A percentile compares a stretch with the other conserved stretches of the same genome.
Evolutionary conservation across 306 rosid genomes (phyloP).

Genomic region (Prunus persica): DNA sequence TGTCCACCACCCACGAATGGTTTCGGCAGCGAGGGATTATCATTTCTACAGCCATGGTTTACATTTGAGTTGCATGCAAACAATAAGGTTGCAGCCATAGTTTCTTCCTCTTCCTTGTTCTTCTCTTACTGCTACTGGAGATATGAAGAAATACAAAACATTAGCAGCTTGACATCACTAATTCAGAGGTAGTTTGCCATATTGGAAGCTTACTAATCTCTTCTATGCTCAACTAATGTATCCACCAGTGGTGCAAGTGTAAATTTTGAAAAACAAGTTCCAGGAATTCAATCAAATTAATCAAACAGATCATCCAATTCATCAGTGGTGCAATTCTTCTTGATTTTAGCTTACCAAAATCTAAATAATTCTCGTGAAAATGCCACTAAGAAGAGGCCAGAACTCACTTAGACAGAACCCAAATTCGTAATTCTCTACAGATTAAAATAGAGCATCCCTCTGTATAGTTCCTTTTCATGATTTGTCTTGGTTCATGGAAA

Average conservation of each 20-base stretch:
- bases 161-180: neutral
- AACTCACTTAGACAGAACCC: neutral
- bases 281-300: neutral
- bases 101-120: conserved; percentile 16
- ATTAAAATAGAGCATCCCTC: neutral
- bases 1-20: conserved; percentile 26
- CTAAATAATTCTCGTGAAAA: neutral
- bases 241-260: neutral
- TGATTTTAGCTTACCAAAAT: neutral
- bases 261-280: neutral
- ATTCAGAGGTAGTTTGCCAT: neutral
- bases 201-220: neutral
- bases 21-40: conserved; percentile 6
- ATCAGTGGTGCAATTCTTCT: neutral
- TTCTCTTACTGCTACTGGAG: conserved; percentile 9
- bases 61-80: conserved; percentile 28
- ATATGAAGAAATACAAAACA: neutral
- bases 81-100: conserved; percentile 37
- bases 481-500: neutral
- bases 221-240: neutral
- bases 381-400: neutral
- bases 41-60: conserved; percentile 14
- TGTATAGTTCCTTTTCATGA: neutral
- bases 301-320: neutral
- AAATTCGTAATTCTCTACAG: neutral